phyloP scores from a whole-genome alignment of 208 protist species.

The Acanthamoeba culbertsoni region DNA sequence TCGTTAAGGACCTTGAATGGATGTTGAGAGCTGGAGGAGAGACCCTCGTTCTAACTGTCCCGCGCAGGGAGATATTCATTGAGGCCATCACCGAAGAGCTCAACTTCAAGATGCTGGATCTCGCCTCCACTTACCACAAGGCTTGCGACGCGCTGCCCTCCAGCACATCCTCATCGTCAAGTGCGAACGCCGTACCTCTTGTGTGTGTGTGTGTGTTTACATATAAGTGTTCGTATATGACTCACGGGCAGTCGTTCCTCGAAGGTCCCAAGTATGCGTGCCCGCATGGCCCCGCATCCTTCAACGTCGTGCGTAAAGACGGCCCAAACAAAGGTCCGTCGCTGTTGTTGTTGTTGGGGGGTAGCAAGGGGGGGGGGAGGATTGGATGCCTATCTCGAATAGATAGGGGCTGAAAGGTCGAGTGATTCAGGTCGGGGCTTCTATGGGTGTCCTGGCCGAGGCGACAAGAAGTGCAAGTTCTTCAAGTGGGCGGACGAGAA shows the following conservation, averaged over 20 bases:
- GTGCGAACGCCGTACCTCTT: too few species aligned
- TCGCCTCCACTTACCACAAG: constrained; percentile 35
- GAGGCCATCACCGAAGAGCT: constrained; percentile 47
- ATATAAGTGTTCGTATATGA: neutral
- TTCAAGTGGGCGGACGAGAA: constrained; percentile 57
- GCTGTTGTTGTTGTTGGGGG: too few species aligned
- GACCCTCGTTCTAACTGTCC: too few species aligned
- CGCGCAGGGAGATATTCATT: neutral
- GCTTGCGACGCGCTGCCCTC: neutral
- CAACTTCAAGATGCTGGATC: constrained; percentile 36
- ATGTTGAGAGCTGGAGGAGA: too few species aligned
- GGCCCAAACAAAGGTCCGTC: constrained; percentile 50
- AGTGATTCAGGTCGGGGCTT: neutral
- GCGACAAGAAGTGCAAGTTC: constrained; percentile 23
- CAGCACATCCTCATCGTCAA: neutral
- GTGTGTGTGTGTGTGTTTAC: too few species aligned
- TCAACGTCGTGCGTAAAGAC: neutral
- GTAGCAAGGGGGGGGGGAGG: too few species aligned
- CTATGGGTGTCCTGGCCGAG: neutral
- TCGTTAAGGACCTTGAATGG: too few species aligned
- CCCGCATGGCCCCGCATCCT: constrained; percentile 9
- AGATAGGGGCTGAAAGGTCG: neutral
- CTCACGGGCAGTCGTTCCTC: neutral
- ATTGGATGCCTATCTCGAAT: too few species aligned
- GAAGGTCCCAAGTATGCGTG: neutral